These are phyloP conservation scores for Aphelidium insulamus DNA, from an alignment of 371 early-diverging fungal genomes.

Conservation along the genomic window DNA sequence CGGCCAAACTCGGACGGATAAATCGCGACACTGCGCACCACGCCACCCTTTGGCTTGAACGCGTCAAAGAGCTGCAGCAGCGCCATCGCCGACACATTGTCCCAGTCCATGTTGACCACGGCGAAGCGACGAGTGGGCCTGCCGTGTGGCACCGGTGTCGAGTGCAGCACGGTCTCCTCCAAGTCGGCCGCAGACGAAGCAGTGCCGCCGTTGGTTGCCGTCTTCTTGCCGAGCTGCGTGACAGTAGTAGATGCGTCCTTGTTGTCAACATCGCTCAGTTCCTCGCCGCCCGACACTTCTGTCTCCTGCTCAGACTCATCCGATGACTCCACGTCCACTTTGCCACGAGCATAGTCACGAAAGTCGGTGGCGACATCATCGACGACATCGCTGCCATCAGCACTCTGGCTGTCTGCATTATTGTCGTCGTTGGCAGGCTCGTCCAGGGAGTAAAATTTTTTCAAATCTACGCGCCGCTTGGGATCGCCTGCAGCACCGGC, in stretches of 20 bases:
- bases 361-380: too few species aligned
- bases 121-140: constrained; percentile 76
- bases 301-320: constrained; percentile 28
- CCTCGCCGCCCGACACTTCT: neutral
- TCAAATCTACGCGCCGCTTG: too few species aligned
- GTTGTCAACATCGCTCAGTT: neutral
- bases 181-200: constrained; percentile 1
- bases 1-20: constrained; percentile 93
- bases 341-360: too few species aligned
- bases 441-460: too few species aligned
- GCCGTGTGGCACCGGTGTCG: constrained; percentile 40
- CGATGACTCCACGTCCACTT: neutral
- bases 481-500: too few species aligned
- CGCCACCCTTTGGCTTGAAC: constrained; percentile 55
- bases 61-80: constrained; percentile 63
- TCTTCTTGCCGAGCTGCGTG: too few species aligned
- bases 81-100: constrained; percentile 53
- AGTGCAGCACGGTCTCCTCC: constrained; percentile 13
- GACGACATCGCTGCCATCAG: too few species aligned
- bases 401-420: neutral
- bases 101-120: constrained; percentile 94
- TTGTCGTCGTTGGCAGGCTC: neutral
- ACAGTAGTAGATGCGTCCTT: too few species aligned
- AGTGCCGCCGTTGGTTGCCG: neutral
- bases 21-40: constrained; percentile 51